phyloP scores from a whole-genome alignment of 1,139 yeast genomes.

The Debaryomyces coudertii region DNA sequence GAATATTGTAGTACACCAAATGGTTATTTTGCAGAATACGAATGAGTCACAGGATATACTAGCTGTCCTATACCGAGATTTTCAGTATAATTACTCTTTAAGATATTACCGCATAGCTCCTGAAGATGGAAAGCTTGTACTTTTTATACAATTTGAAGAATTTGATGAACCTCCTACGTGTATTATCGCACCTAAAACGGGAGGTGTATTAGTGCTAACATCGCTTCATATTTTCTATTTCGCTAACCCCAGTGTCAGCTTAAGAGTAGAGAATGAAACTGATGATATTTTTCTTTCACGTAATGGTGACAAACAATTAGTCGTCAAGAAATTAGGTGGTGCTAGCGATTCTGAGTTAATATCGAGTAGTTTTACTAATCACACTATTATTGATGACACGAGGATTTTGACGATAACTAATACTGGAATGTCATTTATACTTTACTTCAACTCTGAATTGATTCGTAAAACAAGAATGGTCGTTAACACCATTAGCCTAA shows the following conservation, averaged over 20 bases:
- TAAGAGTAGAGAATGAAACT: conserved; percentile 18
- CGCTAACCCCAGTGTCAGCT: conserved; percentile 22
- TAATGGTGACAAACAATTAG: conserved; percentile 14
- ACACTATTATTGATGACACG: conserved; percentile 28
- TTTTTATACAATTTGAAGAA: conserved; percentile 34
- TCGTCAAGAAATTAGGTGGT: conserved; percentile 19
- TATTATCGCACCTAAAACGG: conserved; percentile 26
- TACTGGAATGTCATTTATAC: conserved; percentile 34
- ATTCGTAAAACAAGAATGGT: conserved; percentile 4
- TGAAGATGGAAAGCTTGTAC: conserved; percentile 12
- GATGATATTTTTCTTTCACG: conserved; percentile 14
- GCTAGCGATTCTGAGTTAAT: not conserved
- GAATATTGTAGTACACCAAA: conserved; percentile 30
- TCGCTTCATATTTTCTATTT: conserved; percentile 37
- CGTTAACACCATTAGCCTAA: conserved; percentile 28
- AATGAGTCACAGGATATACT: conserved; percentile 15
- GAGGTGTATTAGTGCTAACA: conserved; percentile 38
- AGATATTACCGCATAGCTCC: conserved; percentile 30
- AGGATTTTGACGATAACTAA: conserved; percentile 35
- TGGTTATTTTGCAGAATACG: conserved; percentile 18
- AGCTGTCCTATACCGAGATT: conserved; percentile 42
- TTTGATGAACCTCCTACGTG: conserved; percentile 39
- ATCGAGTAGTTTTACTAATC: conserved; percentile 5
- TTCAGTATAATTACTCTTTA: conserved; percentile 35
- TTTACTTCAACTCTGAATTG: conserved; percentile 24